Evolutionary conservation across 1,284 basidiomycete species (phyloP).

Genomic region (Rhodotorula sp.): DNA sequence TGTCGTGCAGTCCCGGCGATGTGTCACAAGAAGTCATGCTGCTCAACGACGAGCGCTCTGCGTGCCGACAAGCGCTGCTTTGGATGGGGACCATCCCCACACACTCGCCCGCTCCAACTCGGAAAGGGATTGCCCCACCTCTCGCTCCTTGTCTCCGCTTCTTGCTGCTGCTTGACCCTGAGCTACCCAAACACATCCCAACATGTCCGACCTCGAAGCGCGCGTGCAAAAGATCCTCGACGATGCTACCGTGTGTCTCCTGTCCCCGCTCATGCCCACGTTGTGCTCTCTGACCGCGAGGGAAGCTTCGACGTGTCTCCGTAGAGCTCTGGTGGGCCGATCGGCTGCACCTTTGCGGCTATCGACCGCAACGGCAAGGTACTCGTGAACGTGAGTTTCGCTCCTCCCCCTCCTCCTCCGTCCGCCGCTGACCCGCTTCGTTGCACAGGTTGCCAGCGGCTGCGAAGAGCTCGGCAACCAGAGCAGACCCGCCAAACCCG

Average conservation of each 20-base stretch:
- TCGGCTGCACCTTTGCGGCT: neutral
- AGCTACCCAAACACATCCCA: neutral
- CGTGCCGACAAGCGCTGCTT: too few species aligned
- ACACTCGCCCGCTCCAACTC: too few species aligned
- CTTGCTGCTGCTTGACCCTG: too few species aligned
- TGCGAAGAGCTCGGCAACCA: neutral
- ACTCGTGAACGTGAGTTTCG: neutral
- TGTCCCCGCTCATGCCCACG: too few species aligned
- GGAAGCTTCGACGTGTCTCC: too few species aligned
- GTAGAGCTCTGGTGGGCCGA: neutral
- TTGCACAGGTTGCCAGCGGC: neutral
- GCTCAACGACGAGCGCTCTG: too few species aligned
- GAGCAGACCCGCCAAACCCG: neutral
- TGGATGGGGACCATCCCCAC: too few species aligned
- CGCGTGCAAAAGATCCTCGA: neutral
- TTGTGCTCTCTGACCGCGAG: too few species aligned
- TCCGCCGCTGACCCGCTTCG: neutral
- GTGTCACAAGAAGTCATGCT: too few species aligned
- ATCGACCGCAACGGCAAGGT: neutral
- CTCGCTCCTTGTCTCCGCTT: too few species aligned
- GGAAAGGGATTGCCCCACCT: too few species aligned
- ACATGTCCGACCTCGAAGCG: neutral
- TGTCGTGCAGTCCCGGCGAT: too few species aligned
- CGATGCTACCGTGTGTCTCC: neutral
- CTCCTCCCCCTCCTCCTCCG: neutral